phyloP scores from a whole-genome alignment of 176 grass and related monocot species.

The Juncus inflexus region DNA sequence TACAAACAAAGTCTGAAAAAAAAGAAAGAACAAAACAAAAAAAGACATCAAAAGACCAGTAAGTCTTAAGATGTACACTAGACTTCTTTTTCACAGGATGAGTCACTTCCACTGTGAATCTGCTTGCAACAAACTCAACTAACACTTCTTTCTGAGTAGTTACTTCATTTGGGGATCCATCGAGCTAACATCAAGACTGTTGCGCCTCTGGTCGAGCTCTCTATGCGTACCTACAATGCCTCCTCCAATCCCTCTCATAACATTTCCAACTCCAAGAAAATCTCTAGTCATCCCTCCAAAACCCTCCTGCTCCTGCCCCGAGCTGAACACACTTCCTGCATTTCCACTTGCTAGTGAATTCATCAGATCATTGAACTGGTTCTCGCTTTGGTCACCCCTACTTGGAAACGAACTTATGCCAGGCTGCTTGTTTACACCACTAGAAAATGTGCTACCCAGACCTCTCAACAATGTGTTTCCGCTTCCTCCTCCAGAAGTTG shows the following conservation, averaged over 20 bases:
- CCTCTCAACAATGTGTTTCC: constrained; percentile 47
- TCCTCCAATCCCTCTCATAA: constrained; percentile 47
- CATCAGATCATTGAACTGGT: constrained; percentile 78
- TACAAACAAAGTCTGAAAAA: neutral
- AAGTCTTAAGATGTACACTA: constrained; percentile 1
- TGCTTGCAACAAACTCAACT: neutral
- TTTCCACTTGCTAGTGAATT: constrained; percentile 45
- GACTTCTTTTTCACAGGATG: constrained; percentile 2
- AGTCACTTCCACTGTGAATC: neutral
- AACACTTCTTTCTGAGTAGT: neutral
- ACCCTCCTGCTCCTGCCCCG: constrained; percentile 22
- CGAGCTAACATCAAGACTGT: constrained; percentile 43
- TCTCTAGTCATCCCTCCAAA: constrained; percentile 54
- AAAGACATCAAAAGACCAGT: neutral
- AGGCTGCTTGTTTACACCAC: constrained; percentile 9
- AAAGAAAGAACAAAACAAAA: constrained; percentile 3
- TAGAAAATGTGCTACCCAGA: constrained; percentile 35
- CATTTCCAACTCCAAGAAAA: constrained; percentile 80
- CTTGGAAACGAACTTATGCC: constrained; percentile 17
- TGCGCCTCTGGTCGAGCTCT: constrained; percentile 19
- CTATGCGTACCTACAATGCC: constrained; percentile 33
- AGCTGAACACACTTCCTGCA: constrained; percentile 25
- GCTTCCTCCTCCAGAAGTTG: constrained; percentile 38
- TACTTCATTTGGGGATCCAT: constrained; percentile 80
- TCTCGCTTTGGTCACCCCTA: constrained; percentile 32